phyloP scores from a whole-genome alignment of 2,329 filamentous ascomycete genomes.

The Purpureocillium takamizusanense region DNA sequence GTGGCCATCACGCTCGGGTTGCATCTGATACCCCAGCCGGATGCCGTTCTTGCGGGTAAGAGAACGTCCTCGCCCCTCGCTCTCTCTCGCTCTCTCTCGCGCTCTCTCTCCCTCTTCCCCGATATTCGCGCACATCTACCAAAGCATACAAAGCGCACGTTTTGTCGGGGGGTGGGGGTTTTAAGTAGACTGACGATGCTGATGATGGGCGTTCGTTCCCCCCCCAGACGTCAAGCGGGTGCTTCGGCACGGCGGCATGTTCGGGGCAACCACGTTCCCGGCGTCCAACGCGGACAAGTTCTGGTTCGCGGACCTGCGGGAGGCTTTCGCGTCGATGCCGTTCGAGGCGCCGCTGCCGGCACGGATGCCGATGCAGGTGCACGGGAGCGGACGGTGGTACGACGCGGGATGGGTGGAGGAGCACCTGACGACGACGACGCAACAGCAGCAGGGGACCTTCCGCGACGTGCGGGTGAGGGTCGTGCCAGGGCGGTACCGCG shows the following conservation, averaged over 20 bases:
- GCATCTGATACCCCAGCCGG: constrained; percentile 33
- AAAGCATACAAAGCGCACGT: too few species aligned
- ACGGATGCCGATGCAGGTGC: constrained; percentile 26
- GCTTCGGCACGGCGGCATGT: constrained; percentile 27
- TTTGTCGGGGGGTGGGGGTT: too few species aligned
- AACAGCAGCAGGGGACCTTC: too few species aligned
- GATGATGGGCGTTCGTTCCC: not conserved
- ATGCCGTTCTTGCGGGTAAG: constrained; percentile 19
- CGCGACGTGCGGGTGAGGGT: constrained; percentile 25
- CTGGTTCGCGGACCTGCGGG: constrained; percentile 28
- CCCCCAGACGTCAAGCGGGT: constrained; percentile 27
- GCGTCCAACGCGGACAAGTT: constrained; percentile 18
- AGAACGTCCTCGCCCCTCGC: too few species aligned
- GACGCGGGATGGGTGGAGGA: constrained; percentile 27
- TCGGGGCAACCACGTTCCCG: constrained; percentile 28
- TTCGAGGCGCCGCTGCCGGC: constrained; percentile 27
- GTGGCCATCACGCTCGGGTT: constrained; percentile 37
- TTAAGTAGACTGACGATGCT: too few species aligned
- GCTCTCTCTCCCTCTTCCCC: too few species aligned
- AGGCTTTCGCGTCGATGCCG: constrained; percentile 29
- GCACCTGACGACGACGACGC: constrained; percentile 24
- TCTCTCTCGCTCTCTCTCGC: too few species aligned
- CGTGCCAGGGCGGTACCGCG: constrained; percentile 14
- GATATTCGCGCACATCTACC: too few species aligned
- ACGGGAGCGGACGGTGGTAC: constrained; percentile 28